A percentile compares a stretch with the other conserved stretches of the same genome.
These are phyloP conservation scores for Pseudogymnoascus sp. DNA, from an alignment of 2,329 filamentous ascomycete species.

Conservation along the genomic window DNA sequence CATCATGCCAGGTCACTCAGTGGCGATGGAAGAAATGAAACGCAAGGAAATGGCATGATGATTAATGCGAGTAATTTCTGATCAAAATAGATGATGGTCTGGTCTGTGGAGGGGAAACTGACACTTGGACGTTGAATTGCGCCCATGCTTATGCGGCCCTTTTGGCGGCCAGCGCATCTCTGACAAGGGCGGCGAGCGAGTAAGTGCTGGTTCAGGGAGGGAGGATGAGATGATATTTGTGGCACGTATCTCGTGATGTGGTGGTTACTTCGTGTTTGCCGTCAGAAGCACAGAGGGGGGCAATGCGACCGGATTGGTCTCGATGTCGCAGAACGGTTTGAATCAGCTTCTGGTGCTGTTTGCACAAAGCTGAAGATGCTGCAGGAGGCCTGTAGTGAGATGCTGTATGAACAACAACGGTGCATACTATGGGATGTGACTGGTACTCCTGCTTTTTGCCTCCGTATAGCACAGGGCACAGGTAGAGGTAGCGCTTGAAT, in stretches of 20 bases:
- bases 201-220: not conserved
- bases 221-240: constrained; percentile 8
- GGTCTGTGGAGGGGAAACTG: not conserved
- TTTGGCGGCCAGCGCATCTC: not conserved
- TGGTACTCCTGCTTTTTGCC: not conserved
- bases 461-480: not conserved
- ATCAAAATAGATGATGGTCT: not conserved
- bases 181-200: not conserved
- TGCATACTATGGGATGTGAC: constrained; percentile 4
- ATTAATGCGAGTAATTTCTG: not conserved
- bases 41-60: not conserved
- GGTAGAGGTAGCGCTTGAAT: not conserved
- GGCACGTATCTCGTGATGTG: constrained; percentile 6
- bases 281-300: not conserved
- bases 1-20: constrained; percentile 1
- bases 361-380: constrained; percentile 7
- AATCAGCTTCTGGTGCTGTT: constrained; percentile 6
- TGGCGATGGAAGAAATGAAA: not conserved
- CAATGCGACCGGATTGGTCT: not conserved
- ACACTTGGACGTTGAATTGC: not conserved
- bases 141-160: not conserved
- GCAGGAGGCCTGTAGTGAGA: not conserved
- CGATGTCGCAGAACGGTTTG: not conserved
- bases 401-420: constrained; percentile 8
- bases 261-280: not conserved